These are phyloP conservation scores for Crithidia thermophila DNA, from an alignment of 208 protist species.

Conservation along the genomic window DNA sequence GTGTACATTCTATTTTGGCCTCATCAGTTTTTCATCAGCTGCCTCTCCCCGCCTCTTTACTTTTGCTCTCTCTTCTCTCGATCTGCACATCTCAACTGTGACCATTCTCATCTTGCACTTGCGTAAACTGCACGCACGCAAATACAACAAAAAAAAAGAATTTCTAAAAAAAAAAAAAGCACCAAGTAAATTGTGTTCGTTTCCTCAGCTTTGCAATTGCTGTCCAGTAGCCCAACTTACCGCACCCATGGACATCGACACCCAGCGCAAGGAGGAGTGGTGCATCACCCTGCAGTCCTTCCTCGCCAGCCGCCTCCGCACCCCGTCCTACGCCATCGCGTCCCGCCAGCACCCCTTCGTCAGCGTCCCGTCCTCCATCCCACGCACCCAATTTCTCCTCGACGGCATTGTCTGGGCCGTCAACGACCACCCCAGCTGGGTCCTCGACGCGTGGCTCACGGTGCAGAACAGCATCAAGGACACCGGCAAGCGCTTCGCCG, in stretches of 20 bases:
- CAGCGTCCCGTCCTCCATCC: conserved; percentile 49
- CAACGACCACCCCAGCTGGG: conserved; percentile 60
- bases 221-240: not conserved
- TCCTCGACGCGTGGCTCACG: conserved; percentile 55
- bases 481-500: conserved; percentile 43
- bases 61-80: not conserved
- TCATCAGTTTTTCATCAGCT: too few species aligned
- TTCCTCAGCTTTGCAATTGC: not conserved
- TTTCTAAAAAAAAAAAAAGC: not conserved
- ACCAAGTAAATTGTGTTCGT: too few species aligned
- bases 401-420: conserved; percentile 80
- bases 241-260: conserved; percentile 32
- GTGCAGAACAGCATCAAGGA: conserved; percentile 68
- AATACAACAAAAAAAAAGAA: too few species aligned
- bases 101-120: too few species aligned
- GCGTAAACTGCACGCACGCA: too few species aligned
- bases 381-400: conserved; percentile 73
- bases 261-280: conserved; percentile 59
- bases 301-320: conserved; percentile 55
- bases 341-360: conserved; percentile 36
- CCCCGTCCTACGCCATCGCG: conserved; percentile 44
- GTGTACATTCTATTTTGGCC: too few species aligned
- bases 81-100: too few species aligned
- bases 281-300: conserved; percentile 60
- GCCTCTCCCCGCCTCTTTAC: not conserved